Percentiles rank a stretch among this genome's conserved stretches.
Evolutionary conservation across 2,329 filamentous ascomycete genomes (phyloP).

Genomic region (Cryphonectria parasitica): DNA sequence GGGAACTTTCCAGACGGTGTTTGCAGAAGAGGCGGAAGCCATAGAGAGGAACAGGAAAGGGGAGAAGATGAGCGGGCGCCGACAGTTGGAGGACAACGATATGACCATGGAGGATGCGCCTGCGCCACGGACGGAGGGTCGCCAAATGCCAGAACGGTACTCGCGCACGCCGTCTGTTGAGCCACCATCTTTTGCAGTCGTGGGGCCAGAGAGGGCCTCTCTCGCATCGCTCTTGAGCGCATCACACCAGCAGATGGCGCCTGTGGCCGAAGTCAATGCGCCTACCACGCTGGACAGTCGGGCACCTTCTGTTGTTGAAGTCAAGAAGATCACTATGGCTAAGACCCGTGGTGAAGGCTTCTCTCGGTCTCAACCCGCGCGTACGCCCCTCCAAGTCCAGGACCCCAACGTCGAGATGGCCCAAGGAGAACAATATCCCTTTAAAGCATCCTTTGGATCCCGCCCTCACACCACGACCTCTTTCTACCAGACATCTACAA

Average conservation of each 20-base stretch:
- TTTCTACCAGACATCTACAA: conserved; percentile 54
- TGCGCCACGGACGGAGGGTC: neutral
- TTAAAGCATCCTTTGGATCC: conserved; percentile 27
- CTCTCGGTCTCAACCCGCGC: conserved; percentile 7
- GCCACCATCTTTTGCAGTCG: conserved; percentile 61
- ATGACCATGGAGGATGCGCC: conserved; percentile 28
- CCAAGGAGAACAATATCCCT: conserved; percentile 1
- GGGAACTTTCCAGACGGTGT: conserved; percentile 65
- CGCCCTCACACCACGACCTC: conserved; percentile 53
- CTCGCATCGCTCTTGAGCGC: conserved; percentile 65
- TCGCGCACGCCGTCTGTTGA: conserved; percentile 66
- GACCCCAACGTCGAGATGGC: conserved; percentile 27
- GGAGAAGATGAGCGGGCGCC: conserved; percentile 29
- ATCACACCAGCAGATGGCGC: conserved; percentile 48
- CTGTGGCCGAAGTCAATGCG: conserved; percentile 41
- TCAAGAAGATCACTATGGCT: conserved; percentile 29
- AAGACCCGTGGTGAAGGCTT: conserved; percentile 18
- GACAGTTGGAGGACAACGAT: conserved; percentile 33
- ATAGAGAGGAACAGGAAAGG: conserved; percentile 41
- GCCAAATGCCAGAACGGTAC: conserved; percentile 40
- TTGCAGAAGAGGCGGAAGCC: conserved; percentile 55
- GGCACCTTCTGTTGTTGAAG: conserved; percentile 35
- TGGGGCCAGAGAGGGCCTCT: conserved; percentile 58
- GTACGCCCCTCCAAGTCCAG: conserved; percentile 23
- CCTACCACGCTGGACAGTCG: conserved; percentile 49